Conservation (phyloP, 169 alveolate species). For the Amoebophrya sp. region DNA sequence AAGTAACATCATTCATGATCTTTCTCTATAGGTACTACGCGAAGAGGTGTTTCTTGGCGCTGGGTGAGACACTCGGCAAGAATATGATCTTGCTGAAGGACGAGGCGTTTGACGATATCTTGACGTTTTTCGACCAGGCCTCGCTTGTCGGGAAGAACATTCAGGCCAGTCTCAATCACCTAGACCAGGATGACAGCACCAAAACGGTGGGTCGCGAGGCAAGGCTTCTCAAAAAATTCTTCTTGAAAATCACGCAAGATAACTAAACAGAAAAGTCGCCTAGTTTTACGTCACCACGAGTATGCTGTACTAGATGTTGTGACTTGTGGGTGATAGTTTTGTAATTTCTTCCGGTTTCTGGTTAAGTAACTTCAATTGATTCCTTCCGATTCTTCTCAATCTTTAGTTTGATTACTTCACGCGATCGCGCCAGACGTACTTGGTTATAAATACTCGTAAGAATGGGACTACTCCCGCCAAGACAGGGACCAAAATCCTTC, state of each 20-base stretch:
- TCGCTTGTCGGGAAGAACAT: not conserved
- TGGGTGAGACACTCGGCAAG: conserved; percentile 75
- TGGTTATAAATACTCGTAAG: too few relatives aligned
- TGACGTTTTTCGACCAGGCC: not conserved
- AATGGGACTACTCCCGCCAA: too few relatives aligned
- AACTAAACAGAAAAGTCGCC: too few relatives aligned
- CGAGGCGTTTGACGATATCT: conserved; percentile 37
- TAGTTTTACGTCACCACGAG: too few relatives aligned
- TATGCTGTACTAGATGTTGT: too few relatives aligned
- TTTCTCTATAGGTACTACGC: conserved; percentile 63
- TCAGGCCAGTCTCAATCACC: not conserved
- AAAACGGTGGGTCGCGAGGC: not conserved
- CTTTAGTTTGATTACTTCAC: too few relatives aligned
- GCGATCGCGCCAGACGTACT: too few relatives aligned
- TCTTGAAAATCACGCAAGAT: not conserved
- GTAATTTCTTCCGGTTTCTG: too few relatives aligned
- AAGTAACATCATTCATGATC: not conserved
- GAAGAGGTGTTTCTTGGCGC: conserved; percentile 76
- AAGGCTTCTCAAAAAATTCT: not conserved
- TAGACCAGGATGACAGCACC: not conserved
- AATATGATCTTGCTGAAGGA: conserved; percentile 73
- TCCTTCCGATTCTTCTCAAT: too few relatives aligned
- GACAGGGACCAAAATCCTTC: too few relatives aligned
- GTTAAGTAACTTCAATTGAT: too few relatives aligned
- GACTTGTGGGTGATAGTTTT: too few relatives aligned